These are phyloP conservation scores for Beauveria pseudobassiana DNA, from an alignment of 2,329 filamentous ascomycete genomes.

Conservation along the genomic window DNA sequence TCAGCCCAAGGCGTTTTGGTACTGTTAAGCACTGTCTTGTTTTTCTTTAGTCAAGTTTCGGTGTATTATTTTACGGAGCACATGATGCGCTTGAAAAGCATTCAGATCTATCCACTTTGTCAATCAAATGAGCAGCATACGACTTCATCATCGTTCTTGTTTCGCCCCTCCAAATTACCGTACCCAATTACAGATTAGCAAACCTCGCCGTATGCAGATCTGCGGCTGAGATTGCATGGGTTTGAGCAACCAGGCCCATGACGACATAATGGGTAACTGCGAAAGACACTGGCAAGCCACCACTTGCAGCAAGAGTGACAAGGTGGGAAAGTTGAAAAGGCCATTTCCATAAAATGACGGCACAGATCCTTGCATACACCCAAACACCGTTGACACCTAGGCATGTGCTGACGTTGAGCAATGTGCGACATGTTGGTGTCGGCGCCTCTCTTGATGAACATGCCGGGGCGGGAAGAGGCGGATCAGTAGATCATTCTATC, in stretches of 20 bases:
- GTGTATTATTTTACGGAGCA: neutral
- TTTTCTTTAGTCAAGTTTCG: neutral
- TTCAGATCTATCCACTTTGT: neutral
- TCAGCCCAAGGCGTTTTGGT: neutral
- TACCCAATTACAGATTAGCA: neutral
- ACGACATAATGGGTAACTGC: neutral
- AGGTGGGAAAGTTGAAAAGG: neutral
- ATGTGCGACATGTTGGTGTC: too few relatives aligned
- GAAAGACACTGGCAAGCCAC: neutral
- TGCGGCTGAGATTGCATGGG: neutral
- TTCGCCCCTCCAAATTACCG: too few relatives aligned
- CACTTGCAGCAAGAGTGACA: neutral
- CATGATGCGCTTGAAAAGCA: neutral
- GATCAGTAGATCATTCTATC: too few relatives aligned
- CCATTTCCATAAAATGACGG: neutral
- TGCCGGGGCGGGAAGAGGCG: too few relatives aligned
- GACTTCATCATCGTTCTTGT: too few relatives aligned
- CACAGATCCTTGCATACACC: neutral
- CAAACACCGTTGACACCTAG: too few relatives aligned
- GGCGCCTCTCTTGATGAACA: too few relatives aligned
- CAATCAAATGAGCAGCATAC: neutral
- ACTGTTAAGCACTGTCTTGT: neutral
- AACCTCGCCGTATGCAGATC: neutral
- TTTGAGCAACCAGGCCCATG: neutral
- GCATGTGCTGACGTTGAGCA: too few relatives aligned